Evolutionary conservation across 345 rosid genomes (phyloP).

Genomic region (Mercurialis annua): DNA sequence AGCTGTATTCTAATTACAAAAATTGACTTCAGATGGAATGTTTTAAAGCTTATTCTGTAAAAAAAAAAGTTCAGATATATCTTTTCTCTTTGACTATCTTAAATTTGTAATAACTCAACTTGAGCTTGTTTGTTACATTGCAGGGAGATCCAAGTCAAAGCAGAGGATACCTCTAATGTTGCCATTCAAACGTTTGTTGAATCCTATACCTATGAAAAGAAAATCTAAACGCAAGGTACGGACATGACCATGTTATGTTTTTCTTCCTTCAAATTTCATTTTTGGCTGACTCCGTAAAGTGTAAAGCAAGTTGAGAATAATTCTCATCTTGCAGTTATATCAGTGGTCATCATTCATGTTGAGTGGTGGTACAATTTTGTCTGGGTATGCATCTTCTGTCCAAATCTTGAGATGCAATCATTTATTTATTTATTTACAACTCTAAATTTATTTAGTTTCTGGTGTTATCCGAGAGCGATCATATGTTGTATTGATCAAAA

Average conservation of each 20-base stretch:
- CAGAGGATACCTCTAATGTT: constrained; percentile 20
- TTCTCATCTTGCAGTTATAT: background rate
- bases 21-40: background rate
- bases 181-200: constrained; percentile 45
- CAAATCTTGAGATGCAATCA: background rate
- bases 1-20: background rate
- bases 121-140: constrained; percentile 15
- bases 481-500: background rate
- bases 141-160: constrained; percentile 40
- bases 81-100: background rate
- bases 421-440: background rate
- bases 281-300: background rate
- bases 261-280: background rate
- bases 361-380: constrained; percentile 9
- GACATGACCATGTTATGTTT: constrained; percentile 1
- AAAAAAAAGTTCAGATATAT: background rate
- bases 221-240: constrained; percentile 19
- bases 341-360: background rate
- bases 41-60: no score
- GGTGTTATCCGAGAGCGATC: background rate
- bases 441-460: background rate
- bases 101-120: background rate
- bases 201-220: constrained; percentile 42
- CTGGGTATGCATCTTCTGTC: background rate
- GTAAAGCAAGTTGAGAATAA: constrained; percentile 11